Evolutionary conservation across 805 yeast species (phyloP).

Genomic region (Kodamaea hsintzibuensis): DNA sequence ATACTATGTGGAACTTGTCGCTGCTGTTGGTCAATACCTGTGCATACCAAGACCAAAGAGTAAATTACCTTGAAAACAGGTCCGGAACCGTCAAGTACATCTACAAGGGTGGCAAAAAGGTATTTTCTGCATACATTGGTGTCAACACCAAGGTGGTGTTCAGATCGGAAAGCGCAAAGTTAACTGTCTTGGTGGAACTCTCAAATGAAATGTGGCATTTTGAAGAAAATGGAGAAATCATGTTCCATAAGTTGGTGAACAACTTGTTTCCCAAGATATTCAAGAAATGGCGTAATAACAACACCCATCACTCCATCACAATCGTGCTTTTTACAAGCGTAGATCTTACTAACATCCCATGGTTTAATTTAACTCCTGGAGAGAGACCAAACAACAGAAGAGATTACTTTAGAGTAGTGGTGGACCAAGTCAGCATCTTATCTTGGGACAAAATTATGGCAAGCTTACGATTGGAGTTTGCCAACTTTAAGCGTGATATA

Average conservation of each 20-base stretch:
- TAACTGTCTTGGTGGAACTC: constrained; percentile 81
- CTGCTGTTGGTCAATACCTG: constrained; percentile 61
- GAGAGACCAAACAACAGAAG: constrained; percentile 65
- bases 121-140: constrained; percentile 76
- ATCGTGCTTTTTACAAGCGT: constrained; percentile 86
- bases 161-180: constrained; percentile 86
- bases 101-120: constrained; percentile 64
- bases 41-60: constrained; percentile 62
- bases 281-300: constrained; percentile 80
- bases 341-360: constrained; percentile 53
- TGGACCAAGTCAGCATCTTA: constrained; percentile 85
- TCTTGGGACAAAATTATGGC: constrained; percentile 95
- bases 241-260: constrained; percentile 89
- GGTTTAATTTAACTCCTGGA: constrained; percentile 65
- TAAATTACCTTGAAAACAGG: constrained; percentile 60
- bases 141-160: constrained; percentile 76
- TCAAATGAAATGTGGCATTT: constrained; percentile 98
- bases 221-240: constrained; percentile 92
- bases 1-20: constrained; percentile 89
- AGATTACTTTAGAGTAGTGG: constrained; percentile 91
- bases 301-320: constrained; percentile 88
- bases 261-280: constrained; percentile 90
- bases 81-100: constrained; percentile 65
- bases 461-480: constrained; percentile 78
- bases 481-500: constrained; percentile 75